A percentile compares a stretch with the other conserved stretches of the same genome.
These are phyloP conservation scores for Populus deltoides DNA, from an alignment of 345 rosid genomes.

Conservation along the genomic window DNA sequence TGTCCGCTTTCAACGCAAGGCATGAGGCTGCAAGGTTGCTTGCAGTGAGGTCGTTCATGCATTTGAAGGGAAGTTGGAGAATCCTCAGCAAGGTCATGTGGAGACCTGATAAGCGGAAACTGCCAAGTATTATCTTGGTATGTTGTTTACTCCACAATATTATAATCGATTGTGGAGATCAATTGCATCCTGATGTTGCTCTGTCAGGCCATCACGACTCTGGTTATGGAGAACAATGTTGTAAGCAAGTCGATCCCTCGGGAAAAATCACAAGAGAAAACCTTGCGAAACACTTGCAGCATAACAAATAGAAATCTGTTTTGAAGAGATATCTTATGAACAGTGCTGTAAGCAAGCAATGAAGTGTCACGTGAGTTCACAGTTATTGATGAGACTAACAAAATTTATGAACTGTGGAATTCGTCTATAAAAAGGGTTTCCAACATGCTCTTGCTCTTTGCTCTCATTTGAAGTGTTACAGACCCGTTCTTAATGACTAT, in stretches of 20 bases:
- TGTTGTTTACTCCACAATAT: slow-evolving; percentile 89
- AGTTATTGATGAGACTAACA: background rate
- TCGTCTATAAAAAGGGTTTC: background rate
- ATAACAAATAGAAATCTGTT: slow-evolving; percentile 17
- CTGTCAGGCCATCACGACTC: slow-evolving; percentile 66
- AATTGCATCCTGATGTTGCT: slow-evolving; percentile 61
- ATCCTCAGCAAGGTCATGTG: slow-evolving; percentile 91
- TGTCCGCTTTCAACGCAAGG: slow-evolving; percentile 42
- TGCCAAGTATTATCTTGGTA: slow-evolving; percentile 80
- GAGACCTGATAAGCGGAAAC: slow-evolving; percentile 91
- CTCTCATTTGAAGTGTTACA: too few relatives aligned
- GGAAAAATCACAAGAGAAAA: slow-evolving; percentile 54
- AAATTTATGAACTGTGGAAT: background rate
- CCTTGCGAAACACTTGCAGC: slow-evolving; percentile 51
- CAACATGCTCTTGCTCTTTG: background rate
- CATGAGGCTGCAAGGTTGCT: slow-evolving; percentile 67
- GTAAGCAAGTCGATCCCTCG: slow-evolving; percentile 57
- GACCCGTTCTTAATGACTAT: background rate
- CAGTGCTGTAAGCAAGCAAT: background rate
- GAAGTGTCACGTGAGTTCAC: background rate
- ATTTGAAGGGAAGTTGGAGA: slow-evolving; percentile 90
- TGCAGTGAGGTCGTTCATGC: slow-evolving; percentile 67
- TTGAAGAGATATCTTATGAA: slow-evolving; percentile 3
- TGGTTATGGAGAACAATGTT: slow-evolving; percentile 60
- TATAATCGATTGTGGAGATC: slow-evolving; percentile 70